Percentiles rank a stretch among this genome's conserved stretches.
Conservation (phyloP, 768 basidiomycete species). For the Ramaria sp. region DNA sequence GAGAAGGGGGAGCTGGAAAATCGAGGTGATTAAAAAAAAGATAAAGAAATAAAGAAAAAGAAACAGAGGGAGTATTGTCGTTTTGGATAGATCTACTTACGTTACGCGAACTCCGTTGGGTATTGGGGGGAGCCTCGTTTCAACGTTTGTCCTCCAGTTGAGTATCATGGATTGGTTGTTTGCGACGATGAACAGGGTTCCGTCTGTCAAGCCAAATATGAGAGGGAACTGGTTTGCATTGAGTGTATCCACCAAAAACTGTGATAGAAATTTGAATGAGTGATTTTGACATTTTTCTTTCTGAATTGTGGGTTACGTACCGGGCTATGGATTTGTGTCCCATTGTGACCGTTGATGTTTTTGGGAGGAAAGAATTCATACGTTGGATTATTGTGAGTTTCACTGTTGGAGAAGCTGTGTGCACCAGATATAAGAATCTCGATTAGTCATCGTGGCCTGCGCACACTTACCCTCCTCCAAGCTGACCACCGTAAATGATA, state of each 20-base stretch:
- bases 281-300: no score
- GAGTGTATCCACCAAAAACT: conserved; percentile 14
- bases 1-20: conserved; percentile 12
- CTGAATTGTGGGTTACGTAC: not conserved
- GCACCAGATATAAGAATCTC: conserved; percentile 10
- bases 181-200: conserved; percentile 29
- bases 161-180: conserved; percentile 33
- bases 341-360: conserved; percentile 35
- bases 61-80: not conserved
- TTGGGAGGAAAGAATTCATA: conserved; percentile 68
- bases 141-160: conserved; percentile 27
- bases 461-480: conserved; percentile 1
- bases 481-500: conserved; percentile 21
- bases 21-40: not conserved
- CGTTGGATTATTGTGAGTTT: conserved; percentile 62
- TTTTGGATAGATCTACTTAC: not conserved
- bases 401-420: conserved; percentile 63
- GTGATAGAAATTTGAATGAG: not conserved
- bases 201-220: conserved; percentile 26
- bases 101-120: conserved; percentile 32
- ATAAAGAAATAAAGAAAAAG: not conserved
- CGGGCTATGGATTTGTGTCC: conserved; percentile 35
- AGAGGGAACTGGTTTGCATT: conserved; percentile 17
- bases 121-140: conserved; percentile 30
- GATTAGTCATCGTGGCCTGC: not conserved